These are phyloP conservation scores for Orbilia ellipsospora DNA, from an alignment of 2,329 filamentous ascomycete species.

Conservation along the genomic window DNA sequence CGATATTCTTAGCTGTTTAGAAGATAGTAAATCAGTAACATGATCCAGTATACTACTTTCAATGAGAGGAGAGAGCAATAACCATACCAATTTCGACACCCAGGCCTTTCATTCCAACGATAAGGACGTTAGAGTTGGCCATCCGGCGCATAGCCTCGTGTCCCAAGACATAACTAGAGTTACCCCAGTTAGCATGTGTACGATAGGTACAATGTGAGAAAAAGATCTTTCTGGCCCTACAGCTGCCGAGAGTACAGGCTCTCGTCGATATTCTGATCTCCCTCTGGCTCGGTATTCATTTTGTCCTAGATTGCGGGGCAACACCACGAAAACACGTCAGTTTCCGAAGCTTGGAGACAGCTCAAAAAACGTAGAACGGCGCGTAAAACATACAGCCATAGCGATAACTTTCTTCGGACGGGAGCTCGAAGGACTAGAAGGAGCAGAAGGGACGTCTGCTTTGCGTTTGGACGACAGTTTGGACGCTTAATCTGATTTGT, in stretches of 20 bases:
- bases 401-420: constrained; percentile 54
- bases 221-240: constrained; percentile 66
- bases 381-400: constrained; percentile 42
- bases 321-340: constrained; percentile 50
- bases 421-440: constrained; percentile 50
- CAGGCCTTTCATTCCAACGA: constrained; percentile 90
- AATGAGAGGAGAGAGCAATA: neutral
- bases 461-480: constrained; percentile 55
- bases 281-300: constrained; percentile 46
- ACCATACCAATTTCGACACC: constrained; percentile 83
- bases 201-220: neutral
- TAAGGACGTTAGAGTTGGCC: constrained; percentile 92
- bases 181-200: neutral
- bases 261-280: constrained; percentile 70
- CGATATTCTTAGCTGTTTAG: constrained; percentile 88
- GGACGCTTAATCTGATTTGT: constrained; percentile 14
- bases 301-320: constrained; percentile 55
- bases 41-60: neutral
- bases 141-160: constrained; percentile 97
- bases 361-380: neutral
- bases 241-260: constrained; percentile 79
- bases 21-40: constrained; percentile 8
- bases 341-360: constrained; percentile 32
- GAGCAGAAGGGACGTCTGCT: constrained; percentile 51
- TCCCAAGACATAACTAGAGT: constrained; percentile 72